Percentiles rank a stretch among this genome's conserved stretches.
Evolutionary conservation across 495 filamentous ascomycete species (phyloP).

Genomic region (Thermochaetoides thermophila): DNA sequence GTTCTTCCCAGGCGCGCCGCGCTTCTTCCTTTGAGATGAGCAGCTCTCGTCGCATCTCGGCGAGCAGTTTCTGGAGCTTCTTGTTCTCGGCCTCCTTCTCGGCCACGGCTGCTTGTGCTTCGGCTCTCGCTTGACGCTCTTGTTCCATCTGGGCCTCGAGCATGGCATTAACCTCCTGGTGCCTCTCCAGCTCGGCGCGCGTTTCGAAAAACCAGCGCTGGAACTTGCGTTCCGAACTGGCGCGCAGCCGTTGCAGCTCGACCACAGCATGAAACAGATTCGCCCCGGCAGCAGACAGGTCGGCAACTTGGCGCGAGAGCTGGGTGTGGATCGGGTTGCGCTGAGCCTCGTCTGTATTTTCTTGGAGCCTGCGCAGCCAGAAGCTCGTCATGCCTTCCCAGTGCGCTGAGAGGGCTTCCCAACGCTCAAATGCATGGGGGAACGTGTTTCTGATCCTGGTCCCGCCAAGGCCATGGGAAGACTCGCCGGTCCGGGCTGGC

Average conservation of each 20-base stretch:
- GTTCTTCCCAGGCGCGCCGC: conserved; percentile 89
- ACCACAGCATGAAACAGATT: conserved; percentile 97
- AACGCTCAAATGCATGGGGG: conserved; percentile 93
- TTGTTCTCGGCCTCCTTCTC: conserved; percentile 49
- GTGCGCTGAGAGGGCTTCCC: conserved; percentile 91
- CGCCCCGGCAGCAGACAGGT: conserved; percentile 87
- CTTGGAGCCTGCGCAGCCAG: conserved; percentile 86
- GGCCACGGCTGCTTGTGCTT: conserved; percentile 46
- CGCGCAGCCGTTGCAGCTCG: conserved; percentile 86
- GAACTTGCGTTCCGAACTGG: conserved; percentile 92
- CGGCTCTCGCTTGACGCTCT: conserved; percentile 54
- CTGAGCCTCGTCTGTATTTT: conserved; percentile 71
- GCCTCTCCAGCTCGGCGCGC: conserved; percentile 69
- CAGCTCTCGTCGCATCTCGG: conserved; percentile 79
- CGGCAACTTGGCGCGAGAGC: conserved; percentile 83
- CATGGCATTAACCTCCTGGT: conserved; percentile 71
- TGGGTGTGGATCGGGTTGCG: conserved; percentile 72
- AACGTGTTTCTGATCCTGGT: conserved; percentile 43
- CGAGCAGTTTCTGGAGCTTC: conserved; percentile 57
- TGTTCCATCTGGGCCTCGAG: conserved; percentile 56
- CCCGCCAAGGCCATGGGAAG: conserved; percentile 12
- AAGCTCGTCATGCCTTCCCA: conserved; percentile 97
- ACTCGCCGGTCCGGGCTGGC: conserved; percentile 18
- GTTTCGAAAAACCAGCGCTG: conserved; percentile 98
- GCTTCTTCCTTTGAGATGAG: conserved; percentile 94